phyloP scores from a whole-genome alignment of 179 eudicot genomes.

The Drosera spatulata region DNA sequence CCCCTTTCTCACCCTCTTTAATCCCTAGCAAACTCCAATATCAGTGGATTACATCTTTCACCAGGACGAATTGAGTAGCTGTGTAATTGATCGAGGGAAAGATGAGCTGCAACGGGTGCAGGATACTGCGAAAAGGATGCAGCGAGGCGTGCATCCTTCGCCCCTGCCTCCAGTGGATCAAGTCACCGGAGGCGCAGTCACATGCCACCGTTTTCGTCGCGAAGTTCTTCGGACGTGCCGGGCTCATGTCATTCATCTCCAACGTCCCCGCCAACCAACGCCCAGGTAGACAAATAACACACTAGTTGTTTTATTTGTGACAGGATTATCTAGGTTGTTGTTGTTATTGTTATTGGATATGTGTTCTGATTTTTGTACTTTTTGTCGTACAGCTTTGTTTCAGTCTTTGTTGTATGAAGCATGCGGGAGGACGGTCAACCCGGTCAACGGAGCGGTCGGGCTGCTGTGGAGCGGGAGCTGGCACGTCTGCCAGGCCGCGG shows the following conservation, averaged over 20 bases:
- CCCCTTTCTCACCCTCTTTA: slow-evolving; percentile 12
- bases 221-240: slow-evolving; percentile 79
- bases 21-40: slow-evolving; percentile 6
- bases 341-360: not conserved
- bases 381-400: slow-evolving; percentile 39
- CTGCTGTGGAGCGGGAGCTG: slow-evolving; percentile 59
- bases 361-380: not conserved
- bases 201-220: slow-evolving; percentile 84
- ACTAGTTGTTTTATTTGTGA: not conserved
- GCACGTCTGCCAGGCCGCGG: slow-evolving; percentile 54
- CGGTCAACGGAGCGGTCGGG: slow-evolving; percentile 65
- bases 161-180: slow-evolving; percentile 69
- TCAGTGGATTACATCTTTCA: not conserved
- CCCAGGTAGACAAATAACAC: slow-evolving; percentile 35
- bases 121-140: slow-evolving; percentile 74
- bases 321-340: not conserved
- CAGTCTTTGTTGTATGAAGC: slow-evolving; percentile 64
- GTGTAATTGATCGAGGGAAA: not conserved
- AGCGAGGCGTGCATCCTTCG: slow-evolving; percentile 62
- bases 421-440: slow-evolving; percentile 69
- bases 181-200: slow-evolving; percentile 52
- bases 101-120: slow-evolving; percentile 93
- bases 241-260: slow-evolving; percentile 70
- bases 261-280: slow-evolving; percentile 49
- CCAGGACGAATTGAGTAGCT: not conserved